Percentiles rank a stretch among this genome's conserved stretches.
These are phyloP conservation scores for Penicillium psychrofluorescens DNA, from an alignment of 495 filamentous ascomycete genomes.

Conservation along the genomic window DNA sequence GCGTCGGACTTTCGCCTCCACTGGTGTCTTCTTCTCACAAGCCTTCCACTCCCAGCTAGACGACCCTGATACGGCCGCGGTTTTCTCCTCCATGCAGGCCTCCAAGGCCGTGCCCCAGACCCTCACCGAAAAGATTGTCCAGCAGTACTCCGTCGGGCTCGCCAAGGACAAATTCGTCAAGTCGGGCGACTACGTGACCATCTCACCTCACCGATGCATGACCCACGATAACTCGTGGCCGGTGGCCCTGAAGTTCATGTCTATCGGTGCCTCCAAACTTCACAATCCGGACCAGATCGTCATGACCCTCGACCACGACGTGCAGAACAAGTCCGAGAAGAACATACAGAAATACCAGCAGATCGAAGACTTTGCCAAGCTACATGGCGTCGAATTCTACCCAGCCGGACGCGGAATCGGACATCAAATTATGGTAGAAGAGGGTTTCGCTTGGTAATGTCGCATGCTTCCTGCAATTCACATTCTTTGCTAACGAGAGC, in stretches of 20 bases:
- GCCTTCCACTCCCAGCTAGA: conserved; percentile 46
- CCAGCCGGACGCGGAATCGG: conserved; percentile 79
- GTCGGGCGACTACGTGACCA: conserved; percentile 76
- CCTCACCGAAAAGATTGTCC: conserved; percentile 88
- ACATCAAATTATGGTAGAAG: conserved; percentile 86
- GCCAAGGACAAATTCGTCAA: conserved; percentile 62
- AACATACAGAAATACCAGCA: conserved; percentile 80
- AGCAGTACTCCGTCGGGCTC: conserved; percentile 66
- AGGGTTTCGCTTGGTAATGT: conserved; percentile 56
- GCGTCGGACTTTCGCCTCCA: conserved; percentile 32
- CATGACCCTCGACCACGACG: conserved; percentile 90
- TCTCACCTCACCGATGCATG: conserved; percentile 71
- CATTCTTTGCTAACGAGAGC: no score
- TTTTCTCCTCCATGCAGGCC: conserved; percentile 35
- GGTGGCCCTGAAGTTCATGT: conserved; percentile 78
- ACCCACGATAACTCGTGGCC: conserved; percentile 94
- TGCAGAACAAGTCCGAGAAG: conserved; percentile 75
- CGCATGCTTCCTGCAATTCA: no score
- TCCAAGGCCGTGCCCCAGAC: conserved; percentile 51
- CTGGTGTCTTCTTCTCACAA: conserved; percentile 32
- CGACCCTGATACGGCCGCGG: conserved; percentile 31
- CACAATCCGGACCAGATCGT: conserved; percentile 70
- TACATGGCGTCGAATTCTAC: conserved; percentile 78
- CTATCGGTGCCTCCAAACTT: conserved; percentile 73
- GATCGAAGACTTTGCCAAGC: conserved; percentile 80